Conservation (phyloP, 2,329 filamentous ascomycete genomes). For the Arthrobotrys sphaeroides region DNA sequence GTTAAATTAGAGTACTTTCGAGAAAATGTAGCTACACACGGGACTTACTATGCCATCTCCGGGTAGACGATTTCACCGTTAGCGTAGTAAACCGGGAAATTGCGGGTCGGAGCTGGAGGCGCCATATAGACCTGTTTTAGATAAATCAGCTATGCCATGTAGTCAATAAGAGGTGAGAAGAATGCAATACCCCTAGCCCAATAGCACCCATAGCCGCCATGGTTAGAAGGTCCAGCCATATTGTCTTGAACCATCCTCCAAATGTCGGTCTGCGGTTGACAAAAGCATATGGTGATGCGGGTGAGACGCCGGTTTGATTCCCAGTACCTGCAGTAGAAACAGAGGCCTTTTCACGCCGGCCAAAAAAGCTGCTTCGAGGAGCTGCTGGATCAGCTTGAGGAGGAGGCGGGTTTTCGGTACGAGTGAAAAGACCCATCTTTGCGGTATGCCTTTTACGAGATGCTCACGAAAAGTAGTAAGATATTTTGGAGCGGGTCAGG, state of each 20-base stretch:
- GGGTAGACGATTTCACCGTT: slow-evolving; percentile 76
- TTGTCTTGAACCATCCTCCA: slow-evolving; percentile 75
- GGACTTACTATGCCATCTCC: slow-evolving; percentile 70
- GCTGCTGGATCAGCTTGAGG: slow-evolving; percentile 4
- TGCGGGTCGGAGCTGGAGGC: slow-evolving; percentile 73
- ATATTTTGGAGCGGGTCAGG: neutral
- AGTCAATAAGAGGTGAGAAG: slow-evolving; percentile 52
- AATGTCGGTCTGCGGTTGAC: slow-evolving; percentile 70
- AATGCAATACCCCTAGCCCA: slow-evolving; percentile 69
- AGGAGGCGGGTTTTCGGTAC: slow-evolving; percentile 2
- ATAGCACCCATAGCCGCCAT: slow-evolving; percentile 74
- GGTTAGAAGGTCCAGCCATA: slow-evolving; percentile 73
- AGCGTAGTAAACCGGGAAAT: slow-evolving; percentile 73
- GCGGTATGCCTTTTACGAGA: neutral
- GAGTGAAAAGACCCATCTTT: slow-evolving; percentile 32
- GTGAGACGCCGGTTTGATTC: slow-evolving; percentile 24
- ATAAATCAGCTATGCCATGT: neutral
- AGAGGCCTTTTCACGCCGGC: slow-evolving; percentile 42
- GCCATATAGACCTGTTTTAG: slow-evolving; percentile 69
- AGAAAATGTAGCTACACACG: slow-evolving; percentile 57
- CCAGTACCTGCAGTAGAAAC: slow-evolving; percentile 32
- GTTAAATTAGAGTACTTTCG: neutral
- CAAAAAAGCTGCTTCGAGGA: slow-evolving; percentile 32
- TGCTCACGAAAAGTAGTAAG: neutral
- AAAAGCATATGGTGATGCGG: slow-evolving; percentile 47